Base-by-base conservation (phyloP, 495 filamentous ascomycete genomes). In the Tirmania nivea region DNA sequence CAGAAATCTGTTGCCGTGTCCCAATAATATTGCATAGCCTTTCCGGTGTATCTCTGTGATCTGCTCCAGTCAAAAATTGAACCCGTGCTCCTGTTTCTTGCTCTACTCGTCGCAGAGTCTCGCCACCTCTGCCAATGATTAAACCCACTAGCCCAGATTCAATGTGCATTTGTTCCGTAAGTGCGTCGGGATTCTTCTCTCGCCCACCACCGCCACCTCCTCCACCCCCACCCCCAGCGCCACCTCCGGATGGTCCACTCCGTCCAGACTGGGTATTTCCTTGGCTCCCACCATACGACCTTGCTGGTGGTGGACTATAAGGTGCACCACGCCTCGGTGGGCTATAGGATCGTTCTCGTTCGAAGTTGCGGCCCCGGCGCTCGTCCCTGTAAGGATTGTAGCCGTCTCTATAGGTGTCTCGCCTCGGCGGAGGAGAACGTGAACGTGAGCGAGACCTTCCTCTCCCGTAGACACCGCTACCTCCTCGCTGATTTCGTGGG, bases 101-200 rank as follows among this genome's bases (percentile, higher is more conserved):
- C 63, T 90, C 84, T 54, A 90, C 79, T 36, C 80, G 78, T 55
- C 83, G 71, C 31, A 90, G 69, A 53, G 86, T 90, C 64, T 90
- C 84, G 50, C 84, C 84, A 57, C 84, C 78, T 36, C 84, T 74
- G 12, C 84, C 84, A 59, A 90, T 90, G 62, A 90, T 86, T 10
- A 90, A 69, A 25, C 84, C 84, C 35, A 90, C 84, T 39, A 87
- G 70, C 52, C 73, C 76, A 6, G 79, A 80, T 58, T 90, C 84
- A 55, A 90, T 83, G 52, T 76, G 70, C 50, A 90, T 80, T 2
- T 77, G 77, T 61, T 90, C 84, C 10, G 21, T 50, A 11, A 31
- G n/a, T 9, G 71, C 70, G 55, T 80, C 77, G 50, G 81, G 81
- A 49, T 73, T 70, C 36, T 78, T 77, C 8, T 75, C 76, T 47